Evolutionary conservation across 306 rosid species (phyloP).

Genomic region (Cucurbita argyrosperma): DNA sequence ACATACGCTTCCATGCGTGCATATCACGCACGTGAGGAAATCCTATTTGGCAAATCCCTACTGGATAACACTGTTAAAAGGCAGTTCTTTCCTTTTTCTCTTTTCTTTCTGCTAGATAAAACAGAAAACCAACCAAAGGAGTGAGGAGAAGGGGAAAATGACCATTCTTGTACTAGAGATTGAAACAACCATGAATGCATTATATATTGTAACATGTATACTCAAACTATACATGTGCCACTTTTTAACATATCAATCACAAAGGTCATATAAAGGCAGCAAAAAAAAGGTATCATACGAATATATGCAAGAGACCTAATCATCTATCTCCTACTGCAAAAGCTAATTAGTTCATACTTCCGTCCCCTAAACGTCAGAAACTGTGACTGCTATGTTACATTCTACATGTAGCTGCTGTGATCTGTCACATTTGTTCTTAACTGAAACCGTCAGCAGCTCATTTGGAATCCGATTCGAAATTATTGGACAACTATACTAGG

Average conservation of each 20-base stretch:
- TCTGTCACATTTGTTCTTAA: constrained; percentile 1
- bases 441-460: neutral
- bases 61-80: neutral
- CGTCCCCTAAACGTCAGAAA: constrained; percentile 1
- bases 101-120: too few species aligned
- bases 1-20: too few species aligned
- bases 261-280: neutral
- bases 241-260: constrained; percentile 3
- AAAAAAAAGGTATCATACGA: neutral
- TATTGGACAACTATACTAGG: constrained; percentile 3
- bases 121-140: neutral
- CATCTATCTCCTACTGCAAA: constrained; percentile 1
- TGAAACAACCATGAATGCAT: constrained; percentile 2
- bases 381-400: constrained; percentile 4
- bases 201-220: neutral
- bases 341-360: neutral
- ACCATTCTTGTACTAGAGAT: neutral
- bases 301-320: constrained; percentile 5
- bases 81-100: neutral
- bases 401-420: constrained; percentile 4
- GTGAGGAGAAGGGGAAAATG: neutral
- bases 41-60: neutral
- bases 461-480: neutral
- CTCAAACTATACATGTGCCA: constrained; percentile 5
- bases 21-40: too few species aligned